Evolutionary conservation across 352 stramenopile species (phyloP).

Genomic region (Phytophthora sp.): DNA sequence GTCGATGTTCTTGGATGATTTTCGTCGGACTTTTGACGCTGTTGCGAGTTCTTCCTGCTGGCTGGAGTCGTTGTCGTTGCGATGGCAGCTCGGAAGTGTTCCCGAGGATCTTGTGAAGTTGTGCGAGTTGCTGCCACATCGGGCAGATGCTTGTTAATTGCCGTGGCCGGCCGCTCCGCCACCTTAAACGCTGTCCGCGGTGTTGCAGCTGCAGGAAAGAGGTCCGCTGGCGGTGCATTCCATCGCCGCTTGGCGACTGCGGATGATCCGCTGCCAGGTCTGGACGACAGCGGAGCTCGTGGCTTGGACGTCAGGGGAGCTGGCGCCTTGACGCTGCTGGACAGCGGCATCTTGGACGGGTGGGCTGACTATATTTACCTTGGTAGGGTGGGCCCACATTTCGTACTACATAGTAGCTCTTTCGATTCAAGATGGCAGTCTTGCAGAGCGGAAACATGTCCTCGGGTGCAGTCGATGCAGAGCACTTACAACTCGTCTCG

Average conservation of each 20-base stretch:
- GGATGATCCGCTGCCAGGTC: conserved; percentile 8
- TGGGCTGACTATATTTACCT: not conserved
- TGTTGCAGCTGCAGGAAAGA: conserved; percentile 22
- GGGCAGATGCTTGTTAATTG: conserved; percentile 1
- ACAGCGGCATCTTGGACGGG: not conserved
- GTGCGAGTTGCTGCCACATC: not conserved
- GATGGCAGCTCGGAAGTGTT: conserved; percentile 27
- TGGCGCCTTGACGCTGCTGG: not conserved
- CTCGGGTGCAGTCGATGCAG: too few relatives aligned
- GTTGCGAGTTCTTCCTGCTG: conserved; percentile 7
- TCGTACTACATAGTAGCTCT: too few relatives aligned
- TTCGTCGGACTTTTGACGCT: not conserved
- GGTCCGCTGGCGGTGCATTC: conserved; percentile 30
- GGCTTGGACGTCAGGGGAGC: conserved; percentile 22
- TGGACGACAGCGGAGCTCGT: conserved; percentile 1
- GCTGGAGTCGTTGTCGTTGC: not conserved
- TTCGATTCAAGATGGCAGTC: too few relatives aligned
- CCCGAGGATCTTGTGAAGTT: conserved; percentile 1
- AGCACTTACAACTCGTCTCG: too few relatives aligned
- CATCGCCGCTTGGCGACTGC: conserved; percentile 31
- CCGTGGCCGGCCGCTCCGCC: not conserved
- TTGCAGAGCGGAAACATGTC: too few relatives aligned
- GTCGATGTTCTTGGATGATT: not conserved
- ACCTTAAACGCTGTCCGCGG: not conserved
- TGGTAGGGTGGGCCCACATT: too few relatives aligned